Evolutionary conservation across 805 yeast genomes (phyloP).

Genomic region (Zygosaccharomyces pseudorouxii): DNA sequence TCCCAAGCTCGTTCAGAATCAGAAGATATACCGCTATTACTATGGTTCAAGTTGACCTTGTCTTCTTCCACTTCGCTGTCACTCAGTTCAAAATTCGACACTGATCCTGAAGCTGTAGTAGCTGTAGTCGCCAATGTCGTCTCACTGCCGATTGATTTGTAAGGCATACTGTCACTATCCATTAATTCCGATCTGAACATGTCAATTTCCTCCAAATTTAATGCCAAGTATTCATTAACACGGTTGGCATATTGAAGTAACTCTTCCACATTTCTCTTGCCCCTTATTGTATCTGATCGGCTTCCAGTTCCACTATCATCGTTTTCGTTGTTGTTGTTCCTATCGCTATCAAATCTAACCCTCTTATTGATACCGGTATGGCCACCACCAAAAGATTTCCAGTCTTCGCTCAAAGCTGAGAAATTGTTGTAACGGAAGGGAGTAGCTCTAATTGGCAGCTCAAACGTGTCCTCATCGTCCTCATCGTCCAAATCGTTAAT

Average conservation of each 20-base stretch:
- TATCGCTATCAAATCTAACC: slow-evolving; percentile 19
- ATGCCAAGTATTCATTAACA: slow-evolving; percentile 25
- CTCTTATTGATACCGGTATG: slow-evolving; percentile 12
- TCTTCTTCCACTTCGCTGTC: slow-evolving; percentile 21
- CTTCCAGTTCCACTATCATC: slow-evolving; percentile 1
- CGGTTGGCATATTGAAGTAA: slow-evolving; percentile 29
- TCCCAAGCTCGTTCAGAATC: not conserved
- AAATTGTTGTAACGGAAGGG: slow-evolving; percentile 20
- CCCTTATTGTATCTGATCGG: slow-evolving; percentile 9
- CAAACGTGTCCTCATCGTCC: slow-evolving; percentile 15
- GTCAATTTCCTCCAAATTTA: slow-evolving; percentile 26
- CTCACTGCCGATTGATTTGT: slow-evolving; percentile 16
- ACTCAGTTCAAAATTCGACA: slow-evolving; percentile 30
- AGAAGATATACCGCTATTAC: slow-evolving; percentile 3
- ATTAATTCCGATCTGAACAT: slow-evolving; percentile 21
- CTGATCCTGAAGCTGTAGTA: slow-evolving; percentile 23
- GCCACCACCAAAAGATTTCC: slow-evolving; percentile 9
- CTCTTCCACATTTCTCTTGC: slow-evolving; percentile 25
- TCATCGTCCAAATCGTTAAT: slow-evolving; percentile 15
- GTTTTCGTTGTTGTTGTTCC: not conserved
- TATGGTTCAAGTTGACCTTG: slow-evolving; percentile 1
- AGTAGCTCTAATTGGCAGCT: slow-evolving; percentile 26
- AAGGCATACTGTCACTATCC: slow-evolving; percentile 7
- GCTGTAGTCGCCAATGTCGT: slow-evolving; percentile 17
- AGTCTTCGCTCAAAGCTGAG: slow-evolving; percentile 19